These are phyloP conservation scores for Lachancea waltii DNA, from an alignment of 805 yeast species.

Conservation along the genomic window DNA sequence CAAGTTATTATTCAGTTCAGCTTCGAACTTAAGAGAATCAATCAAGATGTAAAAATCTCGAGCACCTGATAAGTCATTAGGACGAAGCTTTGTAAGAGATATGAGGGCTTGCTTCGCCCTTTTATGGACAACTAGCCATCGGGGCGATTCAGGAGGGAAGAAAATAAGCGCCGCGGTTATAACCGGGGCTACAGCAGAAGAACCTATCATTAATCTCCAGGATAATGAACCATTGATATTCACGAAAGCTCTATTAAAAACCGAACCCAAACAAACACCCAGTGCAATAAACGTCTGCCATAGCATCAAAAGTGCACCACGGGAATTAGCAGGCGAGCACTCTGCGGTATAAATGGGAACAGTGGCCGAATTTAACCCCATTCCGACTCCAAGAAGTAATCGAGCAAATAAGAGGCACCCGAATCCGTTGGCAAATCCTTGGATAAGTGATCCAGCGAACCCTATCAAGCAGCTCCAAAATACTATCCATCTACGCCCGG, in stretches of 20 bases:
- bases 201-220: slow-evolving; percentile 65
- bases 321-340: slow-evolving; percentile 47
- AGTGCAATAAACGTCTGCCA: slow-evolving; percentile 76
- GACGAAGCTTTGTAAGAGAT: slow-evolving; percentile 43
- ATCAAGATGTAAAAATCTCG: slow-evolving; percentile 57
- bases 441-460: slow-evolving; percentile 56
- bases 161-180: slow-evolving; percentile 46
- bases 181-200: slow-evolving; percentile 54
- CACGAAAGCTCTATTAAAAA: slow-evolving; percentile 51
- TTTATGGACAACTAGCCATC: slow-evolving; percentile 57
- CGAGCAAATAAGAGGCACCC: slow-evolving; percentile 55
- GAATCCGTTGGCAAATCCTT: slow-evolving; percentile 55
- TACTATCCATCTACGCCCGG: slow-evolving; percentile 58
- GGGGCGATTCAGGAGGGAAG: slow-evolving; percentile 62
- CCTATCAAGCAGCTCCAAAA: slow-evolving; percentile 53
- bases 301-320: slow-evolving; percentile 64
- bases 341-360: slow-evolving; percentile 65
- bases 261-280: slow-evolving; percentile 64
- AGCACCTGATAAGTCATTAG: slow-evolving; percentile 49
- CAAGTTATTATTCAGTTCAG: slow-evolving; percentile 35
- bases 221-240: slow-evolving; percentile 40
- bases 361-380: slow-evolving; percentile 61
- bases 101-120: slow-evolving; percentile 44
- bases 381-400: slow-evolving; percentile 54
- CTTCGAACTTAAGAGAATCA: slow-evolving; percentile 44